phyloP scores from a whole-genome alignment of 169 alveolate species.

The Plasmodium knowlesi region DNA sequence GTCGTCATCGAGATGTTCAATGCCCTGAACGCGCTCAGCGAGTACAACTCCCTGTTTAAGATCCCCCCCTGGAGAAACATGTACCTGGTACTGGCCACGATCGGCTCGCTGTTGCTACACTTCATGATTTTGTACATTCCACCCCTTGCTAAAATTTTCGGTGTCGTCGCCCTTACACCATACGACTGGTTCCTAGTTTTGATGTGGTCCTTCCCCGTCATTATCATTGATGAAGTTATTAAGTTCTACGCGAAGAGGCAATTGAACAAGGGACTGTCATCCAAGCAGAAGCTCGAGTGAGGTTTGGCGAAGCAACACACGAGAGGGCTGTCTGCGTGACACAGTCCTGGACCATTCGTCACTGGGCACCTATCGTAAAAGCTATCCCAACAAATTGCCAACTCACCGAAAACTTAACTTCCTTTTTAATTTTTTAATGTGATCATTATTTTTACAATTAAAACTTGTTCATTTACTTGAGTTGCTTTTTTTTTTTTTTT shows the following conservation, averaged over 20 bases:
- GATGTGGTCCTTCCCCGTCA: constrained; percentile 97
- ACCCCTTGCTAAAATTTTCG: constrained; percentile 92
- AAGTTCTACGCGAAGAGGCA: constrained; percentile 91
- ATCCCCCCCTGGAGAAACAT: constrained; percentile 98
- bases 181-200: constrained; percentile 97
- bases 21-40: constrained; percentile 98
- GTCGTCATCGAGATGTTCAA: constrained; percentile 98
- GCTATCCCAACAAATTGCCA: background rate
- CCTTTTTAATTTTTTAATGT: background rate
- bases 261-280: constrained; percentile 3
- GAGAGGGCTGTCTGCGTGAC: background rate
- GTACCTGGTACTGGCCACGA: constrained; percentile 93
- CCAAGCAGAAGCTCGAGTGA: constrained; percentile 19
- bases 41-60: constrained; percentile 94
- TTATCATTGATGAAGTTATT: constrained; percentile 96
- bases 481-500: background rate
- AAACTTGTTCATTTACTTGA: background rate
- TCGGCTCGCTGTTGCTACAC: constrained; percentile 92
- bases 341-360: background rate
- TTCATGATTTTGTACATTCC: constrained; percentile 95
- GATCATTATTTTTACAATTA: background rate
- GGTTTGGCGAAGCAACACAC: background rate
- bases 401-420: background rate
- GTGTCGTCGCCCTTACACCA: constrained; percentile 91
- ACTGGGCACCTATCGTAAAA: background rate